Percentiles rank a stretch among this genome's conserved stretches.
These are phyloP conservation scores for Apostasia shenzhenica DNA, from an alignment of 106 monocot genomes.

Conservation along the genomic window DNA sequence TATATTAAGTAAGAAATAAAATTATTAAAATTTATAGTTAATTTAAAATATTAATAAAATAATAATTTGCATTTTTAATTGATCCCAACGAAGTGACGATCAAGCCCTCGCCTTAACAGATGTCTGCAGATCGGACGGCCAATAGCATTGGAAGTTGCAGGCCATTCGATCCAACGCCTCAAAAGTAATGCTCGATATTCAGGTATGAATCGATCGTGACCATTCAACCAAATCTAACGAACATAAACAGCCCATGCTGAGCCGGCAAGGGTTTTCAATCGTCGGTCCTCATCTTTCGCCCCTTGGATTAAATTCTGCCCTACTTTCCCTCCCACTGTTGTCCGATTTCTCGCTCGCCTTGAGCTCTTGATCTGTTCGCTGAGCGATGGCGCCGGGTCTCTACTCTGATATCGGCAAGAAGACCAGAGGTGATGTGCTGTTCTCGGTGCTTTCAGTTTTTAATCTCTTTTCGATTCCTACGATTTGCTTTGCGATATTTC, in stretches of 20 bases:
- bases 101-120: too few relatives aligned
- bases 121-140: too few relatives aligned
- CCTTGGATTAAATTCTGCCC: background rate
- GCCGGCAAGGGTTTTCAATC: too few relatives aligned
- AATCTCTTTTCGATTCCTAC: background rate
- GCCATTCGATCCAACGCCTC: background rate
- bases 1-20: too few relatives aligned
- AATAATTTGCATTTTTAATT: too few relatives aligned
- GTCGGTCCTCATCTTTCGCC: background rate
- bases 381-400: conserved; percentile 48
- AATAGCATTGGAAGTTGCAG: background rate
- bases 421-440: conserved; percentile 34
- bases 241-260: background rate
- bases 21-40: too few relatives aligned
- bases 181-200: background rate
- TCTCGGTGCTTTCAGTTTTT: background rate
- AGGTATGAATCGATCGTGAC: background rate
- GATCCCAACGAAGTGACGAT: too few relatives aligned
- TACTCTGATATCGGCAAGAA: conserved; percentile 65
- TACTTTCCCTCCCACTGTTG: background rate
- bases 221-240: background rate
- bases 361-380: background rate
- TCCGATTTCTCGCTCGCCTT: background rate
- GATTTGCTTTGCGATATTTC: background rate
- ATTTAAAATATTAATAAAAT: too few relatives aligned